Percentiles rank a stretch among this genome's conserved stretches.
Evolutionary conservation across 139 green algal species (phyloP).

Genomic region (Chlamydomonas applanata): DNA sequence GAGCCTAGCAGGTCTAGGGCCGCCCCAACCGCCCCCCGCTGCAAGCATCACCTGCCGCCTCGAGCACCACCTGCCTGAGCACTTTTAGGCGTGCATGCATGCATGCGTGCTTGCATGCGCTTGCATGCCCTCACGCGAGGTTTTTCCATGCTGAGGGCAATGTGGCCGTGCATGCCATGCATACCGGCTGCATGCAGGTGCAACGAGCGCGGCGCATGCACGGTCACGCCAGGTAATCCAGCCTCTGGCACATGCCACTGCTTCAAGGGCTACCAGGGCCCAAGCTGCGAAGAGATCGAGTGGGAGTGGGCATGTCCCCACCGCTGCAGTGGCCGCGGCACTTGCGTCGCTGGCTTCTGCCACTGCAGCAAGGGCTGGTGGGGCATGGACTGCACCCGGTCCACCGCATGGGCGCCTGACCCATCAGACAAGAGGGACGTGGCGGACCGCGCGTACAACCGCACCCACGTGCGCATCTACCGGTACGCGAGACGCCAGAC

Average conservation of each 20-base stretch:
- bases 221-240: neutral
- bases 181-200: too few relatives aligned
- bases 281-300: neutral
- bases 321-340: neutral
- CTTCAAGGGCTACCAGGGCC: neutral
- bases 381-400: conserved; percentile 17
- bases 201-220: conserved; percentile 9
- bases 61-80: too few relatives aligned
- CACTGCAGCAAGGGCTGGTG: neutral
- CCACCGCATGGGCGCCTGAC: neutral
- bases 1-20: too few relatives aligned
- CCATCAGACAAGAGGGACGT: neutral
- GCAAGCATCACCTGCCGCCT: too few relatives aligned
- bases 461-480: conserved; percentile 4
- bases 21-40: too few relatives aligned
- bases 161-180: too few relatives aligned
- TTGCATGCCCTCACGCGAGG: too few relatives aligned
- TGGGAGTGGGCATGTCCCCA: neutral
- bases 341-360: conserved; percentile 7
- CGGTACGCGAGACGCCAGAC: neutral
- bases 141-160: too few relatives aligned
- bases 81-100: too few relatives aligned
- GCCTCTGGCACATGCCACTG: neutral
- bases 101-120: too few relatives aligned
- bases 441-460: neutral